A percentile compares a stretch with the other conserved stretches of the same genome.
These are phyloP conservation scores for Papilionanthe hybrid DNA, from an alignment of 116 monocot genomes.

Conservation along the genomic window DNA sequence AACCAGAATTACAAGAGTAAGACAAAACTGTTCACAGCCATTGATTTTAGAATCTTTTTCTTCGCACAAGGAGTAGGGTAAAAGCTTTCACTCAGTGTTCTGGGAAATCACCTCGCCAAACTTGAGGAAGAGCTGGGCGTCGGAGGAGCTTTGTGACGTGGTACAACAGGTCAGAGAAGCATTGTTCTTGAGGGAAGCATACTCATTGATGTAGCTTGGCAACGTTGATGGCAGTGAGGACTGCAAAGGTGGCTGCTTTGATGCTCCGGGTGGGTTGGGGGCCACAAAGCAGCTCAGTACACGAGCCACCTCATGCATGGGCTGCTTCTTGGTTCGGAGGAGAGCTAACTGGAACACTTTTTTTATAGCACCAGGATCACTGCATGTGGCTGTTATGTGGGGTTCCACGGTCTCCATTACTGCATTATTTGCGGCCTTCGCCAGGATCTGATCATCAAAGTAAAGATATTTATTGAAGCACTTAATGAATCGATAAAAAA, in stretches of 20 bases:
- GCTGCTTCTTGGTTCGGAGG: slow-evolving; percentile 83
- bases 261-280: slow-evolving; percentile 9
- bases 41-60: neutral
- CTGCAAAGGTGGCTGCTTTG: slow-evolving; percentile 15
- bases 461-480: neutral
- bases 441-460: slow-evolving; percentile 50
- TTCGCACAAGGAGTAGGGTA: slow-evolving; percentile 15
- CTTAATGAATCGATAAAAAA: no score
- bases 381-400: slow-evolving; percentile 55
- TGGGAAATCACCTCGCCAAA: slow-evolving; percentile 95
- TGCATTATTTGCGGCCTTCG: slow-evolving; percentile 59
- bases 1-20: neutral
- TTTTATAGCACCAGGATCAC: slow-evolving; percentile 54
- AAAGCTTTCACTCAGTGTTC: slow-evolving; percentile 40
- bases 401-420: slow-evolving; percentile 85
- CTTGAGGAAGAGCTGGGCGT: slow-evolving; percentile 85
- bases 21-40: neutral
- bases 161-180: slow-evolving; percentile 32
- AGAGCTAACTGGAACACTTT: slow-evolving; percentile 82
- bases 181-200: slow-evolving; percentile 54
- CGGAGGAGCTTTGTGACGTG: slow-evolving; percentile 71
- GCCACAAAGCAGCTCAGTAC: slow-evolving; percentile 62
- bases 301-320: slow-evolving; percentile 84
- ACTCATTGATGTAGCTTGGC: slow-evolving; percentile 63
- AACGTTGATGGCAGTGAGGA: neutral